Conservation (phyloP, 1,139 yeast genomes). For the Petasospora fabianii region DNA sequence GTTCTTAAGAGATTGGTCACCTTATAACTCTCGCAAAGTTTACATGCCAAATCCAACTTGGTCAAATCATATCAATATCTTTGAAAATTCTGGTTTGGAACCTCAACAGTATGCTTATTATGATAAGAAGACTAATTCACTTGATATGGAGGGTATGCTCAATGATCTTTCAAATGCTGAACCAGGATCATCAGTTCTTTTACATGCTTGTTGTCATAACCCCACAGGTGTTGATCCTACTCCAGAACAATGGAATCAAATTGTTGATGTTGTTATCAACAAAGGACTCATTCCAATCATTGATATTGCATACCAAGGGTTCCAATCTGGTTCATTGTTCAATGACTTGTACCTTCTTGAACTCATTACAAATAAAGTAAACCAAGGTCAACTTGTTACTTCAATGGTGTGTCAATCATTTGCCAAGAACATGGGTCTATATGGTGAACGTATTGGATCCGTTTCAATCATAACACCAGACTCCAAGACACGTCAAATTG, state of each 20-base stretch:
- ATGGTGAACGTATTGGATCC: constrained; percentile 96
- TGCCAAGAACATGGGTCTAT: constrained; percentile 95
- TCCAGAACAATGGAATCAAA: constrained; percentile 71
- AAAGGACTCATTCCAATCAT: constrained; percentile 66
- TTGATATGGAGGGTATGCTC: constrained; percentile 51
- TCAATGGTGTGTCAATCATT: constrained; percentile 90
- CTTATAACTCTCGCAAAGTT: constrained; percentile 30
- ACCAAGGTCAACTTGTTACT: constrained; percentile 22
- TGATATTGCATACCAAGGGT: constrained; percentile 95
- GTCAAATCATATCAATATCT: constrained; percentile 89
- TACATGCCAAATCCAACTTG: constrained; percentile 90
- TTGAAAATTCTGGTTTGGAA: constrained; percentile 54
- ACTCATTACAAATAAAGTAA: constrained; percentile 31
- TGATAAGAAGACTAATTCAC: constrained; percentile 40
- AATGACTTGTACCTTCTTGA: constrained; percentile 47
- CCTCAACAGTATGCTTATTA: constrained; percentile 70
- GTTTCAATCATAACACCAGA: constrained; percentile 41
- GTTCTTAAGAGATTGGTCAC: constrained; percentile 50
- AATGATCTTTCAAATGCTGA: constrained; percentile 38
- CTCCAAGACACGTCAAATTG: constrained; percentile 35
- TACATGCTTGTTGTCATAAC: constrained; percentile 96
- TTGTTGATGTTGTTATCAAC: constrained; percentile 55
- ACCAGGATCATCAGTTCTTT: constrained; percentile 59
- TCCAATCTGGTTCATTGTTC: constrained; percentile 67
- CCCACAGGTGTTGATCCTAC: constrained; percentile 95